Base-by-base conservation (phyloP, 352 stramenopile species). In the Phytopythium vexans region DNA sequence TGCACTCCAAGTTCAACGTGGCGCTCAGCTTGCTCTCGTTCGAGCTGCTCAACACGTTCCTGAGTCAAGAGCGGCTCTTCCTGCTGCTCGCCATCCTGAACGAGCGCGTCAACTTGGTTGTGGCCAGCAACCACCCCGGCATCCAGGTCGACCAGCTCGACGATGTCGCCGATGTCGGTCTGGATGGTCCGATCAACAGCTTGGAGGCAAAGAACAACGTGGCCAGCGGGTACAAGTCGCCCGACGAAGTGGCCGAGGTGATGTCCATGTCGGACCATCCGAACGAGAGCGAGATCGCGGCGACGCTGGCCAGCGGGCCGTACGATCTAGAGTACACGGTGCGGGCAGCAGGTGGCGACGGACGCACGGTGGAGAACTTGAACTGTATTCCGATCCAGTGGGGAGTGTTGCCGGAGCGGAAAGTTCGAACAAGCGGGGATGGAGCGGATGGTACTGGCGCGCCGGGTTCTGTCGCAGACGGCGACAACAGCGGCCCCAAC, bases 1-100 rank as follows among this genome's bases (percentile, higher is more conserved):
- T 92, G 33, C 82, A 86, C 46, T 84, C 70, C 74, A 94, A 92
- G 66, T 94, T 94, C 55, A 87, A 89, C 32, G 64, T 92, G 14
- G 71, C 91, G 59, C 62, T 94, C 46, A 92, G 82, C 52, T 64
- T 94, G 69, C 68, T 94, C 9, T 87, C 82, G 9, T 94, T 94
- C 45, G 75, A 94, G 66, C 64, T 94, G 51, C 73, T 94, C 12
- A 82, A 91, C 54, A 71, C 71, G 41, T 92, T 94, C 53, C 63
- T 94, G 50, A 86, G 78, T 45, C 77, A 92, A 37, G 74, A 84
- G 54, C 68, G 82, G 52, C 78, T 92, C 37, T 94, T 94, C 36
- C 37, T 92, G 32, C 47, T 92, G 47, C 65, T 94, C 2, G 61
- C 77, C 11, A 88, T 94, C 34, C 68, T 94, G 14, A 94, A 94